Evolutionary conservation across 1,284 basidiomycete species (phyloP).

Genomic region (Fomitopsis betulina): DNA sequence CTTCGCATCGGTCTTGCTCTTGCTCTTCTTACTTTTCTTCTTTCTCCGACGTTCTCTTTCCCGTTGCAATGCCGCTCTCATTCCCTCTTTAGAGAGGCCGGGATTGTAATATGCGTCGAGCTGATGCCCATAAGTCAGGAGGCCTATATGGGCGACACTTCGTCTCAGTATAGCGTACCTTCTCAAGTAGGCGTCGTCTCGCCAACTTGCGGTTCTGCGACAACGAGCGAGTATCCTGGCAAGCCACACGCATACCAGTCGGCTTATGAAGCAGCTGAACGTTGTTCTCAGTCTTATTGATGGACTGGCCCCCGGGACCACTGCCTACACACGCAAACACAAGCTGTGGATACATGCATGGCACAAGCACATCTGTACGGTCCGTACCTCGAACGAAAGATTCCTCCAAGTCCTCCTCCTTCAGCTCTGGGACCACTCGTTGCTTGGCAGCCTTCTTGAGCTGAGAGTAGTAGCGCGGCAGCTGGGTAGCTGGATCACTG

Average conservation of each 20-base stretch:
- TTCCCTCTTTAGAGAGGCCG: slow-evolving; percentile 66
- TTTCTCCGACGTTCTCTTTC: slow-evolving; percentile 66
- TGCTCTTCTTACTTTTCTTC: slow-evolving; percentile 47
- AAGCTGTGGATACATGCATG: slow-evolving; percentile 13
- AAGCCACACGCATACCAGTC: slow-evolving; percentile 70
- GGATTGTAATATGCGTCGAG: slow-evolving; percentile 69
- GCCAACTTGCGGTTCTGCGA: slow-evolving; percentile 66
- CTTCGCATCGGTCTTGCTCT: not conserved
- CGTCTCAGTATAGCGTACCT: slow-evolving; percentile 41
- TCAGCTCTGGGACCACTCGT: slow-evolving; percentile 58
- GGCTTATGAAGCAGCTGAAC: slow-evolving; percentile 78
- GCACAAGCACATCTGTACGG: slow-evolving; percentile 6
- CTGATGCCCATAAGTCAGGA: slow-evolving; percentile 30
- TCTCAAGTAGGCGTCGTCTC: slow-evolving; percentile 61
- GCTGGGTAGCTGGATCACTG: slow-evolving; percentile 34
- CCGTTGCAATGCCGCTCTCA: slow-evolving; percentile 61
- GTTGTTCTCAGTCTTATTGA: slow-evolving; percentile 83
- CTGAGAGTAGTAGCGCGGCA: slow-evolving; percentile 53
- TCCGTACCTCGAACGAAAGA: slow-evolving; percentile 66
- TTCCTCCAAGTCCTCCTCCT: slow-evolving; percentile 72
- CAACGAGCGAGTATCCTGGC: slow-evolving; percentile 77
- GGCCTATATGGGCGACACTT: not conserved
- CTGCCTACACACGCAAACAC: slow-evolving; percentile 46
- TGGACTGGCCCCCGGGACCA: slow-evolving; percentile 81
- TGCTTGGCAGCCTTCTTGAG: slow-evolving; percentile 63